phyloP scores from a whole-genome alignment of 495 filamentous ascomycete genomes.

The Evernia prunastri region DNA sequence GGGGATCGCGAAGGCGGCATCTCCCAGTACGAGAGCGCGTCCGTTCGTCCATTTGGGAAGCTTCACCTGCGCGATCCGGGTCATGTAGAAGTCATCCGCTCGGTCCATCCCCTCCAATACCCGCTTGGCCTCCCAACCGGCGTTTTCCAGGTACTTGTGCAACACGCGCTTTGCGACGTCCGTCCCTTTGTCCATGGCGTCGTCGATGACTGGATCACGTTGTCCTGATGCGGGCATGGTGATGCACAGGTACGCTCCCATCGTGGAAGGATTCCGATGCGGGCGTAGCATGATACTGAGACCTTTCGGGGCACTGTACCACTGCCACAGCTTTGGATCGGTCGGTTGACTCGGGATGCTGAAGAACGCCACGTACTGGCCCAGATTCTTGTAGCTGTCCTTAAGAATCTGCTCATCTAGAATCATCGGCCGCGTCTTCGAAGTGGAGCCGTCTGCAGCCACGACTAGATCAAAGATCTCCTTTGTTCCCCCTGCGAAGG shows the following conservation, averaged over 20 bases:
- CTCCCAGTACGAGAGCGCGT: slow-evolving; percentile 46
- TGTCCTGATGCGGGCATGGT: slow-evolving; percentile 9
- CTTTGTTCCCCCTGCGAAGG: slow-evolving; percentile 33
- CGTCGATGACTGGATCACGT: slow-evolving; percentile 7
- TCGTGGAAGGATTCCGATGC: slow-evolving; percentile 18
- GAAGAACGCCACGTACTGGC: slow-evolving; percentile 16
- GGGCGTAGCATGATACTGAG: slow-evolving; percentile 37
- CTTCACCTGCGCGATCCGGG: slow-evolving; percentile 37
- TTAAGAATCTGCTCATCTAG: slow-evolving; percentile 18
- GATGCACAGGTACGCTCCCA: slow-evolving; percentile 10
- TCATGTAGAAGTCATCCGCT: slow-evolving; percentile 46
- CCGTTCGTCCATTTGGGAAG: slow-evolving; percentile 41
- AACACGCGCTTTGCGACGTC: slow-evolving; percentile 37
- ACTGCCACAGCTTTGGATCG: slow-evolving; percentile 35
- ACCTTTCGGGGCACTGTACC: slow-evolving; percentile 31
- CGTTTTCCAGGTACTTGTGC: slow-evolving; percentile 32
- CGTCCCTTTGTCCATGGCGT: slow-evolving; percentile 10
- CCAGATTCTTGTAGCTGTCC: slow-evolving; percentile 13
- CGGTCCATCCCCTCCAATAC: slow-evolving; percentile 36
- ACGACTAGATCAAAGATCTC: slow-evolving; percentile 45
- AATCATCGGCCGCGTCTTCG: slow-evolving; percentile 37
- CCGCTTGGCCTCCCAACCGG: slow-evolving; percentile 40
- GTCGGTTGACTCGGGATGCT: slow-evolving; percentile 11
- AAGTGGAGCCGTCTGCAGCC: slow-evolving; percentile 45
- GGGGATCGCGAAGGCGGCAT: slow-evolving; percentile 45